Base-by-base conservation (phyloP, 495 filamentous ascomycete species). In the Collariella sp. region DNA sequence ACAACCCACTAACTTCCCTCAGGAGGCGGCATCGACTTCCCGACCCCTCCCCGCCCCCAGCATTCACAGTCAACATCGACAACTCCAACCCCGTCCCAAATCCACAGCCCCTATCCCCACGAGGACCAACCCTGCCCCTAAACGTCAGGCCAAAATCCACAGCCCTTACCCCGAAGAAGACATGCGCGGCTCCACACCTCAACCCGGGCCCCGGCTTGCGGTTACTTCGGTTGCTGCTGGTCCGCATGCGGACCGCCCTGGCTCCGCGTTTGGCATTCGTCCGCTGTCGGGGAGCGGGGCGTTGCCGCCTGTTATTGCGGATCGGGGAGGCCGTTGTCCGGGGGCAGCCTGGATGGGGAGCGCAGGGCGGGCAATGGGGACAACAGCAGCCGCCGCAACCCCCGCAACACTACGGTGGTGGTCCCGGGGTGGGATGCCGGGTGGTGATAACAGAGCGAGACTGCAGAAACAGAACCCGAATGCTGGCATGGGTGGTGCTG, bases 251-350 rank as follows among this genome's bases (percentile, higher is more conserved):
- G 78, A 80, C 56, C 78, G 85, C 1, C 82, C 84, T 11, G 76
- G 72, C 46, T 86, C 83, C 54, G 82, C 85, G 12, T 85, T 85
- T 65, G 82, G 83, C 15, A 83, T 87, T 61, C 80, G 72, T 19
- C 72, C 76, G 0, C 55, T 67, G 11, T 56, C 69, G n/a, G n/a
- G n/a, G n/a, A n/a, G 54, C 46, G 6, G 54, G 58, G 39, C 52
- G 57, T 26, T 53, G 63, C 18, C 55, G 60, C 43, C 60, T n/a
- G n/a, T n/a, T n/a, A n/a, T n/a, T n/a, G n/a, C n/a, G n/a, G n/a
- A n/a, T n/a, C n/a, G n/a, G n/a, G n/a, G n/a, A n/a, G n/a, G n/a
- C n/a, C n/a, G n/a, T n/a, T n/a, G n/a, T n/a, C n/a, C n/a, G n/a
- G n/a, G n/a, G n/a, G n/a, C n/a, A n/a, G n/a, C n/a, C 57, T 10